These are phyloP conservation scores for Colletotrichum gigasporum DNA, from an alignment of 2,329 filamentous ascomycete genomes.

Conservation along the genomic window DNA sequence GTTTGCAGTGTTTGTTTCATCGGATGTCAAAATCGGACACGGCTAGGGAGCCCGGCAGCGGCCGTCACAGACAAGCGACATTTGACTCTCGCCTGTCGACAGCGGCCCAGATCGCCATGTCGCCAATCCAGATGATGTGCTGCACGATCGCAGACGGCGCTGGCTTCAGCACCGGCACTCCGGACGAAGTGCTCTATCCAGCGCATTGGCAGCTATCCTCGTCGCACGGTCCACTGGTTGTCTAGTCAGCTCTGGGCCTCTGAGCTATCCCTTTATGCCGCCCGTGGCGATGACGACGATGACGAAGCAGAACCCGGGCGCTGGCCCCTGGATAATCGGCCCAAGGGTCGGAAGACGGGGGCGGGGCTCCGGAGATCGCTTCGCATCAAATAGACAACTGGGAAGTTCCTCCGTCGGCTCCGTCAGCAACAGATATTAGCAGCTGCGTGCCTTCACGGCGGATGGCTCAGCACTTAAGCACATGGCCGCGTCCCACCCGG, in stretches of 20 bases:
- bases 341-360: conserved; percentile 12
- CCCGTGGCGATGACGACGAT: not conserved
- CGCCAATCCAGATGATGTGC: not conserved
- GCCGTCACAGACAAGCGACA: not conserved
- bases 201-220: not conserved
- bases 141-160: not conserved
- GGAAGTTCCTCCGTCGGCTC: not conserved
- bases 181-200: not conserved
- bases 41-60: not conserved
- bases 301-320: not conserved
- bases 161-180: not conserved
- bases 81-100: not conserved
- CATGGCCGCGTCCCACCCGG: conserved; percentile 1
- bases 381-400: conserved; percentile 17
- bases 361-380: conserved; percentile 19
- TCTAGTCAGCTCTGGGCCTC: too few species aligned
- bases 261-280: too few species aligned
- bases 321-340: conserved; percentile 9
- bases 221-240: not conserved
- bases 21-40: conserved; percentile 24
- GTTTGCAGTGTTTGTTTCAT: conserved; percentile 7
- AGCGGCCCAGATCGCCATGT: not conserved
- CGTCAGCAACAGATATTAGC: not conserved
- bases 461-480: not conserved
- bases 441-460: not conserved